Evolutionary conservation across 192 early-diverging fungal species (phyloP).

Genomic region (Chytriomyces sp.): DNA sequence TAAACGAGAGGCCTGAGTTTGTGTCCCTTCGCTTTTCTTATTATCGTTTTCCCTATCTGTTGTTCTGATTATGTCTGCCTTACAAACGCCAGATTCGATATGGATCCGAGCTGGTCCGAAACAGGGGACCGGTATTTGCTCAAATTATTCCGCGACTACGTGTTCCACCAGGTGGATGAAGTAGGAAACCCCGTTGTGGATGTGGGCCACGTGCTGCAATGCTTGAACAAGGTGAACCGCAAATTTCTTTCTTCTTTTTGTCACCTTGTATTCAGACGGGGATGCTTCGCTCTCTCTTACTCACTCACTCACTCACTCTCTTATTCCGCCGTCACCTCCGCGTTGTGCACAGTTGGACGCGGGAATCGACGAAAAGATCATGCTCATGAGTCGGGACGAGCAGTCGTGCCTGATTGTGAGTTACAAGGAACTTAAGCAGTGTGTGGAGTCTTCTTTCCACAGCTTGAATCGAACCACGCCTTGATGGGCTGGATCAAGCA

Average conservation of each 20-base stretch:
- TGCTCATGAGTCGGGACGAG: conserved; percentile 95
- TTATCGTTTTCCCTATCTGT: neutral
- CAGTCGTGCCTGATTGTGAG: conserved; percentile 96
- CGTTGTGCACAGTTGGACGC: conserved; percentile 95
- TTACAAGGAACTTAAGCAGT: conserved; percentile 92
- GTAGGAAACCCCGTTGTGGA: conserved; percentile 81
- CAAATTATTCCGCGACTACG: conserved; percentile 96
- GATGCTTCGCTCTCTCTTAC: too few relatives aligned
- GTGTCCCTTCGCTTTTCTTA: conserved; percentile 15
- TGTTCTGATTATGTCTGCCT: neutral
- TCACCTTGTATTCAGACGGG: neutral
- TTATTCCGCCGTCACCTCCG: neutral
- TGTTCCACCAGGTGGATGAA: conserved; percentile 93
- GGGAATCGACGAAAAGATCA: conserved; percentile 90
- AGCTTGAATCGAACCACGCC: conserved; percentile 60
- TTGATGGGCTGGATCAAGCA: conserved; percentile 24
- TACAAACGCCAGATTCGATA: conserved; percentile 64
- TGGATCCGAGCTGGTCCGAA: conserved; percentile 94
- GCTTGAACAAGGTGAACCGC: conserved; percentile 85
- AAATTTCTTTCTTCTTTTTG: neutral
- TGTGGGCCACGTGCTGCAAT: conserved; percentile 89
- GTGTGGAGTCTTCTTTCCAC: conserved; percentile 82
- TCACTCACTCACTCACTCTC: neutral
- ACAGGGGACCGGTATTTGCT: conserved; percentile 97
- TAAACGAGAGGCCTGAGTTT: conserved; percentile 87